Base-by-base conservation (phyloP, 2,329 filamentous ascomycete species). In the Pseudocercospora fijiensis region DNA sequence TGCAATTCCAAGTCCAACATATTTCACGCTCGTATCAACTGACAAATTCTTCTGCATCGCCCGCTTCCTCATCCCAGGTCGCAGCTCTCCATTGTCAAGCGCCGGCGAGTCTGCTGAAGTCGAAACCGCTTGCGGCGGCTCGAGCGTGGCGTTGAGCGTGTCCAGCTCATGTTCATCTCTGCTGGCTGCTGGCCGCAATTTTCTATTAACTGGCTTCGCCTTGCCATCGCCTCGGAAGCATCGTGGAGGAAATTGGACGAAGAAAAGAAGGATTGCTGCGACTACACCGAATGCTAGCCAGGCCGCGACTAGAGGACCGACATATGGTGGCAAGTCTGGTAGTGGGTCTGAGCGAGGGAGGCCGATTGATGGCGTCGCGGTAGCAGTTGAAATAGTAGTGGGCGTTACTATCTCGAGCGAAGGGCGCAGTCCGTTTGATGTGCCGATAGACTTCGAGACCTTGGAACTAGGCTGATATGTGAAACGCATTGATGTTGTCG, bases 241-340 rank as follows among this genome's bases (percentile, higher is more conserved):
- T 43, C 47, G 53, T 9, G 67, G 61, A 5, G 70, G 69, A 33
- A 72, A 71, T 20, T 71, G 70, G 22, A 63, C 67, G 18, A 70
- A 61, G 56, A 65, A 68, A 0, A 74, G 65, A 9, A 71, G 58
- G 0, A 67, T 41, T 1, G 64, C 41, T 4, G 37, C 43, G 3
- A 70, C 33, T 18, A 71, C 41, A 2, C 60, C 64, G 37, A 72
- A 66, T 16, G 56, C 59, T 13, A 72, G 51, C n/a, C 43, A 49
- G 3, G 63, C 58, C 18, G 58, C 60, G 37, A 61, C 28, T 18
- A 37, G 24, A 30, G 30, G 60, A 22, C 47, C 58, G 11, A 49
- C 24, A 24, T 43, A 45, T 16, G 18, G 4, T 18, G 64, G 61
- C 5, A 63, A 45, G 37, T 65, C 57, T 11, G 64, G 64, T 10